Percentiles rank a stretch among this genome's conserved stretches.
Evolutionary conservation across 352 stramenopile species (phyloP).

Genomic region (Pythium pyrilobum): DNA sequence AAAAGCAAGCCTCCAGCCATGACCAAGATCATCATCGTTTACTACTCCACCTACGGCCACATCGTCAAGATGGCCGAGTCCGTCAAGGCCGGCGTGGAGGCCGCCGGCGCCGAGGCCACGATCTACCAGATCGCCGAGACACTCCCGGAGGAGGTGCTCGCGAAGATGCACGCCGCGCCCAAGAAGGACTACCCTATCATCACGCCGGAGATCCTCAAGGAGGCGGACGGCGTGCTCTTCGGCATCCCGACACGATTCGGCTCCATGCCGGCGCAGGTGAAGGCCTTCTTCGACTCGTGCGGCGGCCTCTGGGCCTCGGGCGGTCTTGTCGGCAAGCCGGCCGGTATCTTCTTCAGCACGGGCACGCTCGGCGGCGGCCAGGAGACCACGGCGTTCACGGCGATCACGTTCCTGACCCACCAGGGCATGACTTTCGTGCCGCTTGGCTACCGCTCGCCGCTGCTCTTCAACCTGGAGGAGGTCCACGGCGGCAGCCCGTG

Average conservation of each 20-base stretch:
- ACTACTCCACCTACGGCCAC: conserved; percentile 87
- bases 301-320: conserved; percentile 59
- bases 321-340: conserved; percentile 60
- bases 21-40: conserved; percentile 79
- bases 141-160: conserved; percentile 69
- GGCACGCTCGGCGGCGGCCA: conserved; percentile 61
- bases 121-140: conserved; percentile 82
- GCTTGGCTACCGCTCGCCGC: conserved; percentile 35
- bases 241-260: conserved; percentile 85
- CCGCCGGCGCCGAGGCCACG: conserved; percentile 46
- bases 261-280: conserved; percentile 59
- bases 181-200: conserved; percentile 71
- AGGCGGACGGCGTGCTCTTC: conserved; percentile 84
- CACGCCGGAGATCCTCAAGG: conserved; percentile 50
- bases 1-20: conserved; percentile 12
- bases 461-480: conserved; percentile 45
- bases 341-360: conserved; percentile 64
- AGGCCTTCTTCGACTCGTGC: conserved; percentile 63
- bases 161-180: conserved; percentile 76
- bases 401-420: conserved; percentile 63
- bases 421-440: conserved; percentile 81
- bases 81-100: conserved; percentile 73
- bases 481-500: conserved; percentile 52
- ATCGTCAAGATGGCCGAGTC: conserved; percentile 69
- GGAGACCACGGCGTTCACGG: conserved; percentile 64